These are phyloP conservation scores for Didymella pomorum DNA, from an alignment of 2,329 filamentous ascomycete genomes.

Conservation along the genomic window DNA sequence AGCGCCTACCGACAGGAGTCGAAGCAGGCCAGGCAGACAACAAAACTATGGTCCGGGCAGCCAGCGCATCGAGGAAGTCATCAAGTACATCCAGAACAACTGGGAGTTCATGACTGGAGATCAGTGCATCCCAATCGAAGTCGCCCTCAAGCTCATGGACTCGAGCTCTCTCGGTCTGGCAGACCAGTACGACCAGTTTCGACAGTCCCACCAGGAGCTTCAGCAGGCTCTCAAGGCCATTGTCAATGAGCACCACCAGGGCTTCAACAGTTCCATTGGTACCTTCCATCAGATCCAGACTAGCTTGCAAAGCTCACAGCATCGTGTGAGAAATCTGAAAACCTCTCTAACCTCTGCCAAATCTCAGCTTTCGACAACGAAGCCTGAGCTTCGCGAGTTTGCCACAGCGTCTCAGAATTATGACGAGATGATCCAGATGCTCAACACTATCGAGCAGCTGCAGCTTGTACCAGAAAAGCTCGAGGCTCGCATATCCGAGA, in stretches of 20 bases:
- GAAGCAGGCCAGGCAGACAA: conserved; percentile 37
- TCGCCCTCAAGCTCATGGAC: conserved; percentile 94
- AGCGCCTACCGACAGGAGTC: conserved; percentile 35
- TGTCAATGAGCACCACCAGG: conserved; percentile 98
- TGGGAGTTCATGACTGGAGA: conserved; percentile 92
- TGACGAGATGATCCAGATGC: conserved; percentile 83
- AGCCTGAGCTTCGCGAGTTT: conserved; percentile 89
- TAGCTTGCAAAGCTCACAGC: conserved; percentile 88
- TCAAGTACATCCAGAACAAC: conserved; percentile 84
- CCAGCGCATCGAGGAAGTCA: conserved; percentile 63
- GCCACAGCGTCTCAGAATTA: conserved; percentile 89
- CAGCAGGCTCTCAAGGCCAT: conserved; percentile 92
- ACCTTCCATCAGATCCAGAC: conserved; percentile 98
- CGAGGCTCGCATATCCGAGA: conserved; percentile 94
- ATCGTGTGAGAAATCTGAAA: conserved; percentile 81
- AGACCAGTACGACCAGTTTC: conserved; percentile 85
- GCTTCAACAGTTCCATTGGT: conserved; percentile 98
- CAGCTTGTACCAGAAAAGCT: conserved; percentile 89
- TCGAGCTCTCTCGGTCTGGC: conserved; percentile 91
- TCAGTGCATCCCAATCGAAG: conserved; percentile 90
- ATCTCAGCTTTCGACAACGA: conserved; percentile 79
- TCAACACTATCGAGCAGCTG: conserved; percentile 86
- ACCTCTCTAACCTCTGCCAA: conserved; percentile 84
- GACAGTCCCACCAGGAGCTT: conserved; percentile 83
- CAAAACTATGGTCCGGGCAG: conserved; percentile 50